Base-by-base conservation (phyloP, 2,329 filamentous ascomycete species). In the Penicillium oxalicum region DNA sequence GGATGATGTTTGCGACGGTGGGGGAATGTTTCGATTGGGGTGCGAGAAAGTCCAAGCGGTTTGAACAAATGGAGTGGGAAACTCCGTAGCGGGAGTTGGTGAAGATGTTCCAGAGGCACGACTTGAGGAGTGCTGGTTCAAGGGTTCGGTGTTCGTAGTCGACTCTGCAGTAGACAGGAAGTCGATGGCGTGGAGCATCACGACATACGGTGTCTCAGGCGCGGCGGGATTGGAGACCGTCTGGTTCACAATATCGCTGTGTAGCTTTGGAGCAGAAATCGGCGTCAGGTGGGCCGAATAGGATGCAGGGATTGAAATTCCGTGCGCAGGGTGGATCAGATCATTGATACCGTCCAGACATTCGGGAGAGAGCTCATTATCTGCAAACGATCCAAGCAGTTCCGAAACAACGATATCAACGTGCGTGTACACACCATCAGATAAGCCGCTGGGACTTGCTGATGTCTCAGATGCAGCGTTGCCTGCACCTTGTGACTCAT, bases 221-320 rank as follows among this genome's bases (percentile, higher is more conserved):
- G 88, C 90, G 39, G 82, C 81, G 0, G 81, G 70, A 51, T 91
- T 89, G 3, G 74, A 77, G 11, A 71, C 66, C 24, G 72, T 70
- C 44, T 90, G 81, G 39, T 78, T 74, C 26, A 81, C 74, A 49
- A 98, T 82, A 61, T 98, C 91, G 18, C 86, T 82, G 68, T 93
- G 81, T 33, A 98, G 78, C 57, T 86, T 87, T 3, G 93, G 93
- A 1, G 90, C 87, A 0, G 91, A 81, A 57, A 98, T 88, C 1
- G 94, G 93, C n/a, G 87, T 91, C 51, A 96, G 74, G 66, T 96
- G 90, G 3, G 93, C 91, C 1, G 90, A 95, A 73, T 98, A 98
- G 28, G 87, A 93, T 55, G 84, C 80, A 1, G 93, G 93, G 55
- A 98, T 97, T 1, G 89, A 96, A 59, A 98, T 91, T 33, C 93